Evolutionary conservation across 441 rosid genomes (phyloP), one percentile per base, ranked within the genome.

Genomic region (Melastoma candidum): DNA sequence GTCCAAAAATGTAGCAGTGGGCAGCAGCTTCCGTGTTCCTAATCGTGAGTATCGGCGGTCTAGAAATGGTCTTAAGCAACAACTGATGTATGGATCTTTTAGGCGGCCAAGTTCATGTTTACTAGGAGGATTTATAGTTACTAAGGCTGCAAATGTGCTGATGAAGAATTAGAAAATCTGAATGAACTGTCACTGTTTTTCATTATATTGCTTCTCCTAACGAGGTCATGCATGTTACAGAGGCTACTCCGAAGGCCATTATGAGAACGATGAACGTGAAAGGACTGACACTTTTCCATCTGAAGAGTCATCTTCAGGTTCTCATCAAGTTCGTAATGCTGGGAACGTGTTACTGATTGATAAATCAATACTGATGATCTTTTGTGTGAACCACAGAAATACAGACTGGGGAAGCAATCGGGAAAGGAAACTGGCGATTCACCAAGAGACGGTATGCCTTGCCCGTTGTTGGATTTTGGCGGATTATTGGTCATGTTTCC

Each of bases 261-360:
- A 60, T 83, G 90, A 71, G 90, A 52, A 76, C 83, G 9, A 83
- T 83, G 90, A 78, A 78, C 44, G 87, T 80, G 52, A 83, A 80
- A 60, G 90, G 90, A 29, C 67, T 83, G 41, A 83, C 84, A 25
- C 84, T 83, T 63, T 83, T 78, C 68, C 90, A 83, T 59, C 60
- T 83, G 50, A 83, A 83, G 71, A 74, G 81, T 64, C 90, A 80
- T 68, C 90, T 83, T 48, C 90, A 83, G 90, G 90, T 83, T 63
- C 32, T 58, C 46, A 46, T 49, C 13, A 50, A 29, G 53, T 48
- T 51, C 22, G 12, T 48, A 10, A 43, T 27, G 49, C 29, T 47
- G 12, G 24, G 25, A 13, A 47, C 45, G 26, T 2, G 39, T 51
- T 29, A 26, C 52, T n/a, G 13, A 44, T 36, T 25, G 11, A 26